Evolutionary conservation across 371 early-diverging fungal species (phyloP), one percentile per base, ranked within the genome.

Genomic region (Modicella reniformis): DNA sequence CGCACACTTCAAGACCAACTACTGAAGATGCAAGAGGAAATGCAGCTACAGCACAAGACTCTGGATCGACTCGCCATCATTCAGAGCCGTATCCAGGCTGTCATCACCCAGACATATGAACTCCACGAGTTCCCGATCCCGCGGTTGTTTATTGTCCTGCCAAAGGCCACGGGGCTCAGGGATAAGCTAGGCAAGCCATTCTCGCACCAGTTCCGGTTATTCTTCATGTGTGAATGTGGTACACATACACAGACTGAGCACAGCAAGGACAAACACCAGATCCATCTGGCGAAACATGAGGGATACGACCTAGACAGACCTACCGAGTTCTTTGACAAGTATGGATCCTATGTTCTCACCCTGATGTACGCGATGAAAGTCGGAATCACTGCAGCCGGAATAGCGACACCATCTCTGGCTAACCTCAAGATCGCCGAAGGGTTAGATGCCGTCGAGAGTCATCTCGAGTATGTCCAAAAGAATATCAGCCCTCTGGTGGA

Each of bases 201-300:
- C 37, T 37, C 37, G 37, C 37, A 37, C 37, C 37, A 37, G 12
- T 37, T 37, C 12, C 37, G 37, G 37, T 12, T 37, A 37, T 37
- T 37, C 12, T 37, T 37, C 37, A 37, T 37, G 37, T 37, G 37
- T 37, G 37, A 63, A 28, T 63, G 63, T 40, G 63, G 53, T 28
- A 26, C 19, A 3, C 54, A 54, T 32, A 52, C 52, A 25, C 23
- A 50, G 15, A 19, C 52, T 4, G 15, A 6, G 26, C 9, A 44
- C 12, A 25, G 59, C 4, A 29, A 19, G n/a, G 23, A 2, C 33
- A 34, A 15, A 1, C 37, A 54, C 29, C 25, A 54, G 6, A 25
- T 63, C 28, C 63, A 63, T 41, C 40, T 63, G 19, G 63, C 63
- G 8, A 52, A 41, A 26, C 63, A 54, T 29, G 63, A 63, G 15